Evolutionary conservation across 1,284 basidiomycete species (phyloP).

Genomic region (Papiliotrema laurentii): DNA sequence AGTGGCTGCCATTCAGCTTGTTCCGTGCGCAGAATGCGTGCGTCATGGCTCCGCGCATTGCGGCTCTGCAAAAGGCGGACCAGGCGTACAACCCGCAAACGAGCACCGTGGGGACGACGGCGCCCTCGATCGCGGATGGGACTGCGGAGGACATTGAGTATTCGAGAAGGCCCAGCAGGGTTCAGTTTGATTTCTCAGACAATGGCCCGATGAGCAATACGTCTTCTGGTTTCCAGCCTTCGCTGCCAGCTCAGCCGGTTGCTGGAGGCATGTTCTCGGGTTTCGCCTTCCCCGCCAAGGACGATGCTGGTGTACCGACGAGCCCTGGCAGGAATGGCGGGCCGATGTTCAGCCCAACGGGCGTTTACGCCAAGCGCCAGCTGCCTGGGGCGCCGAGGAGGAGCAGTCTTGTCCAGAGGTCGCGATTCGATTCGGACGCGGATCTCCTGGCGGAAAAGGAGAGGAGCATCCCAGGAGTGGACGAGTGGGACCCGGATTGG

Average conservation of each 20-base stretch:
- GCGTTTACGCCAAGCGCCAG: not conserved
- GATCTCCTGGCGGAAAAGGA: not conserved
- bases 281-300: constrained; percentile 27
- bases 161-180: constrained; percentile 37
- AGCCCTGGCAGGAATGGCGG: not conserved
- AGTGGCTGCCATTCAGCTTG: constrained; percentile 50
- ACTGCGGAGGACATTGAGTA: not conserved
- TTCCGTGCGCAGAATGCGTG: constrained; percentile 49
- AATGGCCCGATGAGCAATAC: not conserved
- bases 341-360: not conserved
- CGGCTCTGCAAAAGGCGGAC: constrained; percentile 4
- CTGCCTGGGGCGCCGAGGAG: not conserved
- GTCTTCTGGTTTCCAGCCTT: not conserved
- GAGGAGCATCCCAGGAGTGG: constrained; percentile 23
- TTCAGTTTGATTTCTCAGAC: constrained; percentile 42
- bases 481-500: constrained; percentile 42
- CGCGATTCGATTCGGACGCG: constrained; percentile 9
- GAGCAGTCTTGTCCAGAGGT: constrained; percentile 5
- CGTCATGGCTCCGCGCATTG: constrained; percentile 41
- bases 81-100: not conserved
- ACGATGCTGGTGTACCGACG: not conserved
- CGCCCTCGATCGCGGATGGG: not conserved
- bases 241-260: not conserved
- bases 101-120: not conserved
- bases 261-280: constrained; percentile 9